phyloP scores from a whole-genome alignment of 352 stramenopile species.

The Poterioochromonas sp. region DNA sequence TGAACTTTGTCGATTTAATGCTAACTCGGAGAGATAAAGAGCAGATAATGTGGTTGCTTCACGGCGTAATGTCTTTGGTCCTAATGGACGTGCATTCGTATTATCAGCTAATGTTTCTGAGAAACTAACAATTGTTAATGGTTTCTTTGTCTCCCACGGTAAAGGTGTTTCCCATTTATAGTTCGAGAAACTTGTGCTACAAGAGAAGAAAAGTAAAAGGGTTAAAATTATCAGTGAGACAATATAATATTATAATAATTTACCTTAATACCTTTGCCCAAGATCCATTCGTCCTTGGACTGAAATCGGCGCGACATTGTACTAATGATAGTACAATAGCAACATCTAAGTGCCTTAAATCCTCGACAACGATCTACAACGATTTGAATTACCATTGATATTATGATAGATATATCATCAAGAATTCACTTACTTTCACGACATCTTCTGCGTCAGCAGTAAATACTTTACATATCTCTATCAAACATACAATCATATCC shows the following conservation, averaged over 20 bases:
- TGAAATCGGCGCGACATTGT: constrained; percentile 4
- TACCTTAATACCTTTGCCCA: not conserved
- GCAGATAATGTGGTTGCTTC: not conserved
- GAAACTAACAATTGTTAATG: constrained; percentile 1
- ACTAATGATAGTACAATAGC: constrained; percentile 7
- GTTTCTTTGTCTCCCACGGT: constrained; percentile 23
- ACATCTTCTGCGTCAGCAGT: not conserved
- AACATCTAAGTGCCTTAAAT: constrained; percentile 23
- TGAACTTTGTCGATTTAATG: too few species aligned
- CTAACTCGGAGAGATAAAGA: not conserved
- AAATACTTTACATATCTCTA: constrained; percentile 18
- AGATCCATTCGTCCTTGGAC: not conserved
- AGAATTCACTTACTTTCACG: not conserved
- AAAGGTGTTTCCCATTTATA: constrained; percentile 30
- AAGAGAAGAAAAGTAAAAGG: not conserved
- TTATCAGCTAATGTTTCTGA: not conserved
- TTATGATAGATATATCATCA: not conserved
- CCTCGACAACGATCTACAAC: constrained; percentile 5
- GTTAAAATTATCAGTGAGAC: not conserved
- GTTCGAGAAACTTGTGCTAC: not conserved
- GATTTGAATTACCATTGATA: not conserved
- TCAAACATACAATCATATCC: constrained; percentile 18
- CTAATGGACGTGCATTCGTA: not conserved
- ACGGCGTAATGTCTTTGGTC: not conserved
- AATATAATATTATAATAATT: not conserved